phyloP scores from a whole-genome alignment of 371 early-diverging fungal species.

The Coemansia linderi region DNA sequence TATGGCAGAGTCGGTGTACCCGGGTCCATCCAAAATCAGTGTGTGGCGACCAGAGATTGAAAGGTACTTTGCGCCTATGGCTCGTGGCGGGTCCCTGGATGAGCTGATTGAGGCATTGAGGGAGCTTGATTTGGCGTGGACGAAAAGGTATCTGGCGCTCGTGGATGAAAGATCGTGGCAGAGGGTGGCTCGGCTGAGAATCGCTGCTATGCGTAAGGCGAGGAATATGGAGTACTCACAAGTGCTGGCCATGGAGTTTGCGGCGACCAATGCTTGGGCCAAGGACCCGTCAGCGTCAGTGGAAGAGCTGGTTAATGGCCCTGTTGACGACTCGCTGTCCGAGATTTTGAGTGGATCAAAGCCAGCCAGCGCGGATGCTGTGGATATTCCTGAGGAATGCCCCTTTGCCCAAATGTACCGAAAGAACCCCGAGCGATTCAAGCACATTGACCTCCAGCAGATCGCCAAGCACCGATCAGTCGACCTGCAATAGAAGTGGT shows the following conservation, averaged over 20 bases:
- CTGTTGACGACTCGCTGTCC: neutral
- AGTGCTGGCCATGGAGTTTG: slow-evolving; percentile 31
- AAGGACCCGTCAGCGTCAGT: neutral
- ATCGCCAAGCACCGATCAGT: slow-evolving; percentile 32
- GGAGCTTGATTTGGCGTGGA: slow-evolving; percentile 24
- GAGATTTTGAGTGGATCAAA: slow-evolving; percentile 2
- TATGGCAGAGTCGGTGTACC: slow-evolving; percentile 37
- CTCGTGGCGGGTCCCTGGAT: neutral
- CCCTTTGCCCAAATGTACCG: slow-evolving; percentile 52
- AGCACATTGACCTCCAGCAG: slow-evolving; percentile 31
- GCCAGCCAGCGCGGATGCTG: neutral
- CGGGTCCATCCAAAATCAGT: slow-evolving; percentile 38
- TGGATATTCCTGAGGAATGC: slow-evolving; percentile 37
- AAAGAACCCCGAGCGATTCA: slow-evolving; percentile 41
- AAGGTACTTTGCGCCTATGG: slow-evolving; percentile 31
- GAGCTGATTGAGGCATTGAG: slow-evolving; percentile 10
- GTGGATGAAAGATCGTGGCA: neutral
- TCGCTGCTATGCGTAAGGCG: slow-evolving; percentile 26
- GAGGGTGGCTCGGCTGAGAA: slow-evolving; percentile 17
- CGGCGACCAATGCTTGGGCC: slow-evolving; percentile 18
- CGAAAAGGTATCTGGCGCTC: slow-evolving; percentile 16
- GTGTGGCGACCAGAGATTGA: slow-evolving; percentile 38
- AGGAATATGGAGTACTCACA: slow-evolving; percentile 29
- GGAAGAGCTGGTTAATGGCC: neutral
- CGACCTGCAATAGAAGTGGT: slow-evolving; percentile 10